Evolutionary conservation across 2,329 filamentous ascomycete genomes (phyloP), one percentile per base, ranked within the genome.

Genomic region (Herpotrichia juniperi): DNA sequence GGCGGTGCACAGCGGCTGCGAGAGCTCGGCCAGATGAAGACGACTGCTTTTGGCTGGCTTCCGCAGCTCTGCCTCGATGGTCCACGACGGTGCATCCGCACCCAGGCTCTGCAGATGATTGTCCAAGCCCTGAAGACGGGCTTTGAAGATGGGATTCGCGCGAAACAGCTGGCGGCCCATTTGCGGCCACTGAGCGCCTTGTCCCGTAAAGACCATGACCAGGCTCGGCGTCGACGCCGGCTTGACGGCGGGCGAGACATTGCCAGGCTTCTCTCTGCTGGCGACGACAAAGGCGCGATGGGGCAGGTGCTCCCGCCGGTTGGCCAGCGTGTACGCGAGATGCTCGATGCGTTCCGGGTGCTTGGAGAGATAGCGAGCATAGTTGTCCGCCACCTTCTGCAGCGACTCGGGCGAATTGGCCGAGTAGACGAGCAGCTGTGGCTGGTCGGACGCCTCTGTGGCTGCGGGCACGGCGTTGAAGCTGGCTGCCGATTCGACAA

Each of bases 81-180:
- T 26, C 14, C 12, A 17, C n/a, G 10, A 14, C 30, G 34, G 19
- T 35, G 10, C 43, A 46, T 7, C 30, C 30, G 26, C 24, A 26
- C 32, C 24, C 4, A 17, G 22, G 19, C n/a, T 30, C 9, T 17
- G 37, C n/a, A n/a, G n/a, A n/a, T n/a, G n/a, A n/a, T 9, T 22
- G 16, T 14, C 35, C n/a, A 31, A 26, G 3, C 48, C 37, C 8
- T n/a, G 22, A 4, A 44, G 7, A 30, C 40, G 35, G 12, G n/a
- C n/a, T 32, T 25, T 31, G 28, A 61, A 61, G 14, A 43, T 30
- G 1, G 50, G 40, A 17, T 51, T 52, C 7, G 8, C 14, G 12
- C 74, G 24, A 17, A 6, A 76, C 59, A 6, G 77, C 59, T 44
- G 73, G 62, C 5, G 53, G 6, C 74, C 75, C 74, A 77, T 78